A percentile compares a stretch with the other conserved stretches of the same genome.
phyloP scores from a whole-genome alignment of 2,329 filamentous ascomycete species.

The Fusarium papillatum region DNA sequence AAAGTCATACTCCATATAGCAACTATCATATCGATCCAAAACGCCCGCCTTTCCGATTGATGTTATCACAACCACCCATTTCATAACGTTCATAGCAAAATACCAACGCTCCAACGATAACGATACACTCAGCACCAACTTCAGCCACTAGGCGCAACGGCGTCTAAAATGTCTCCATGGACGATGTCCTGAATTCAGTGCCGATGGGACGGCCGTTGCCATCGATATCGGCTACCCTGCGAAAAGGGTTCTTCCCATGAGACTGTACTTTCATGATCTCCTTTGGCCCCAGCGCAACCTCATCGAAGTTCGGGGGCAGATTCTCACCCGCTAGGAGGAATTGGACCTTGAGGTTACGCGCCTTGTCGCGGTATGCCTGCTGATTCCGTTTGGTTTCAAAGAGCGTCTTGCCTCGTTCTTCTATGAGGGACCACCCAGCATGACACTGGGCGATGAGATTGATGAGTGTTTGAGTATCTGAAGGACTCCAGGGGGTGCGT shows the following conservation, averaged over 20 bases:
- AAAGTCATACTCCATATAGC: not conserved
- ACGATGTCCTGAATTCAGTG: slow-evolving; percentile 42
- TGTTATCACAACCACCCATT: not conserved
- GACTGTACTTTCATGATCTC: slow-evolving; percentile 57
- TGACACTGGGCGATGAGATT: slow-evolving; percentile 51
- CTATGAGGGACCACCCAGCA: slow-evolving; percentile 51
- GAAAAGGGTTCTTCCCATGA: slow-evolving; percentile 63
- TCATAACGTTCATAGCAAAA: not conserved
- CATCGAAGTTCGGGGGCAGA: slow-evolving; percentile 64
- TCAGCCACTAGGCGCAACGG: not conserved
- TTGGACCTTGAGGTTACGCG: slow-evolving; percentile 68
- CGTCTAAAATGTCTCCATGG: not conserved
- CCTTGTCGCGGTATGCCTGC: slow-evolving; percentile 70
- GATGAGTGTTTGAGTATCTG: slow-evolving; percentile 58
- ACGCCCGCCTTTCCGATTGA: not conserved
- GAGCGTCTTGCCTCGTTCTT: slow-evolving; percentile 43
- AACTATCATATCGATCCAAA: not conserved
- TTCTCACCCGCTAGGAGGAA: slow-evolving; percentile 59
- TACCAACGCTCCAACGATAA: not conserved
- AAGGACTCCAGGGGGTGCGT: slow-evolving; percentile 56
- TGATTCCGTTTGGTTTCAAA: slow-evolving; percentile 64
- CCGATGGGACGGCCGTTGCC: slow-evolving; percentile 53
- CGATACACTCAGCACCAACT: not conserved
- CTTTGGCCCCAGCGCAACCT: slow-evolving; percentile 63
- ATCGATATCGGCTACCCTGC: slow-evolving; percentile 61